Evolutionary conservation across 163 green algal species (phyloP).

Genomic region (Prototheca cutis): DNA sequence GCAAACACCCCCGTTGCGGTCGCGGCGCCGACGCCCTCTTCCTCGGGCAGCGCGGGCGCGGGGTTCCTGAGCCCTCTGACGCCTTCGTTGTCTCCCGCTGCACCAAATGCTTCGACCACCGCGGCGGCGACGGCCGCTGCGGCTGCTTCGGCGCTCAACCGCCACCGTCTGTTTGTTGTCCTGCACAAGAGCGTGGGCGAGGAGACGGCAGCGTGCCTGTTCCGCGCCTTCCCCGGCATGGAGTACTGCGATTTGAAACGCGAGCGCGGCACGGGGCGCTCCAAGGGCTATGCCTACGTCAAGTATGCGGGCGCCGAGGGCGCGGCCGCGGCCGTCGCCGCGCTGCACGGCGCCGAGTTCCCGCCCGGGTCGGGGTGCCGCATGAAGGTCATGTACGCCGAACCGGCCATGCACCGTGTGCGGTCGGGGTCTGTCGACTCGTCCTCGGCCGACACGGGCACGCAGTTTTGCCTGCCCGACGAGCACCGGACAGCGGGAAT

Average conservation of each 20-base stretch:
- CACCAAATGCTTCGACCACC: too few species aligned
- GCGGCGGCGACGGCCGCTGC: too few species aligned
- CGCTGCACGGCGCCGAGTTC: constrained; percentile 79
- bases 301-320: constrained; percentile 65
- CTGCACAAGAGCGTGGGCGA: constrained; percentile 71
- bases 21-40: background rate
- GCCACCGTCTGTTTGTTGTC: constrained; percentile 75
- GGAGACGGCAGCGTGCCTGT: constrained; percentile 61
- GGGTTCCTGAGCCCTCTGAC: constrained; percentile 5
- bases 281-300: constrained; percentile 78
- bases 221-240: constrained; percentile 70
- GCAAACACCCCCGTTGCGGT: too few species aligned
- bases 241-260: constrained; percentile 86
- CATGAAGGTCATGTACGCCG: constrained; percentile 72
- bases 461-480: background rate
- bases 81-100: constrained; percentile 6
- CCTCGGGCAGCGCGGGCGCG: constrained; percentile 5
- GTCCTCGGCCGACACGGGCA: background rate
- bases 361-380: constrained; percentile 56
- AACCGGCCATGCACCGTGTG: constrained; percentile 18
- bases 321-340: constrained; percentile 51
- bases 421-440: background rate
- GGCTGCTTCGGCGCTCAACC: constrained; percentile 23
- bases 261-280: constrained; percentile 65
- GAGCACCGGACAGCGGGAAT: too few species aligned